Conservation (phyloP, 1,284 basidiomycete species). For the Cutaneotrichosporon daszewskae region DNA sequence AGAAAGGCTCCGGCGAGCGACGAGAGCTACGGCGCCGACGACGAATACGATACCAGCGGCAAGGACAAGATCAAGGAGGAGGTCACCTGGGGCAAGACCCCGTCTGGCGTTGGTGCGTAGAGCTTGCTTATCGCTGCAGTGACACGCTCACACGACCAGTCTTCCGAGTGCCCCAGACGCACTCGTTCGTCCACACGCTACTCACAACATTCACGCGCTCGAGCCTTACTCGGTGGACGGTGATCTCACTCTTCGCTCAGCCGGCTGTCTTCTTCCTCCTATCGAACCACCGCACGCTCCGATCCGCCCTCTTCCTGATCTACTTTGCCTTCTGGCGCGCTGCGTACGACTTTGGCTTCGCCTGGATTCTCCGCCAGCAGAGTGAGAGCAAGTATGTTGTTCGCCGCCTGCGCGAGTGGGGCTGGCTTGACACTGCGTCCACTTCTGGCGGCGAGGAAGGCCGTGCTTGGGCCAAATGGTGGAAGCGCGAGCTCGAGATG, state of each 20-base stretch:
- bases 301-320: constrained; percentile 44
- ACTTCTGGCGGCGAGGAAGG: constrained; percentile 49
- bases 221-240: constrained; percentile 80
- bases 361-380: constrained; percentile 88
- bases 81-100: constrained; percentile 81
- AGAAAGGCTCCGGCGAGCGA: not conserved
- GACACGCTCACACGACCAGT: constrained; percentile 52
- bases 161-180: constrained; percentile 89
- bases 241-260: constrained; percentile 71
- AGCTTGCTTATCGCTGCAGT: not conserved
- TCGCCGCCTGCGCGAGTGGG: constrained; percentile 65
- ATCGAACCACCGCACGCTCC: constrained; percentile 53
- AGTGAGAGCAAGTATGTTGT: constrained; percentile 93
- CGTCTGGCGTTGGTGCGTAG: constrained; percentile 64
- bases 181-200: constrained; percentile 86
- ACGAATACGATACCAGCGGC: constrained; percentile 15
- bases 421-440: constrained; percentile 71
- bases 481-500: constrained; percentile 73
- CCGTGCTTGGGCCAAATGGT: constrained; percentile 69
- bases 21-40: constrained; percentile 15
- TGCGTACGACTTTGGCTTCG: constrained; percentile 88
- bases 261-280: constrained; percentile 68
- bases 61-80: constrained; percentile 44
- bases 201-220: constrained; percentile 88
- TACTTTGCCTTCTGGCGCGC: constrained; percentile 86